Percentiles rank a stretch among this genome's conserved stretches.
These are phyloP conservation scores for Xylariaceae sp. DNA, from an alignment of 2,329 filamentous ascomycete species.

Conservation along the genomic window DNA sequence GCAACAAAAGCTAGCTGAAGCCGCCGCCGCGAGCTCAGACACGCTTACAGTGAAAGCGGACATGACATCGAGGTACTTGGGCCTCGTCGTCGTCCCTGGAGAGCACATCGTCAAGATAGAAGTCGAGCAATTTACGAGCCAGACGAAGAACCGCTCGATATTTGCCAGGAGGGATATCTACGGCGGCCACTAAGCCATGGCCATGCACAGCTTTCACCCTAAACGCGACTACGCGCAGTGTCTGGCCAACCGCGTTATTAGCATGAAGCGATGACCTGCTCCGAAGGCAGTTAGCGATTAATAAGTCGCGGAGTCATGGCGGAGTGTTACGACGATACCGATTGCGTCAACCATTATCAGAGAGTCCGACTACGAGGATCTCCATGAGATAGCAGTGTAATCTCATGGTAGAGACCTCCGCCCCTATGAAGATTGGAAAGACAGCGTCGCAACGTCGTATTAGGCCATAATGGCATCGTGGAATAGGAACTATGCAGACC, in stretches of 20 bases:
- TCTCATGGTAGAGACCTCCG: too few relatives aligned
- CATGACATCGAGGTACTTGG: conserved; percentile 85
- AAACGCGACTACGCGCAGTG: not conserved
- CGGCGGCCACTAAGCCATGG: not conserved
- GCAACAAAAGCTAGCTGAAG: conserved; percentile 46
- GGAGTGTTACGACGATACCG: too few relatives aligned
- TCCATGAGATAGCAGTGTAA: too few relatives aligned
- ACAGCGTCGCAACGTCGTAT: too few relatives aligned
- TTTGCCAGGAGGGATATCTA: conserved; percentile 30
- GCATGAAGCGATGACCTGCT: not conserved
- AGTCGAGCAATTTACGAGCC: conserved; percentile 73
- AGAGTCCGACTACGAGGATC: too few relatives aligned
- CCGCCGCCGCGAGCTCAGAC: conserved; percentile 35
- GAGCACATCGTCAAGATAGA: conserved; percentile 86
- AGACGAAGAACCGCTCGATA: conserved; percentile 42
- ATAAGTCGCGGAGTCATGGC: too few relatives aligned
- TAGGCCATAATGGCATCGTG: too few relatives aligned
- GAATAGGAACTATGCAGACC: too few relatives aligned
- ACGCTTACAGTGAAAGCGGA: conserved; percentile 60
- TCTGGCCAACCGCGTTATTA: not conserved
- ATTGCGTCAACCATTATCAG: too few relatives aligned
- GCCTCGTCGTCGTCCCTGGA: conserved; percentile 87
- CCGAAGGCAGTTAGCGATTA: too few relatives aligned
- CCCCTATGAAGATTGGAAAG: too few relatives aligned
- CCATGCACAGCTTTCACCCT: not conserved